These are phyloP conservation scores for Trichoderma brevicompactum DNA, from an alignment of 2,329 filamentous ascomycete species.

Conservation along the genomic window DNA sequence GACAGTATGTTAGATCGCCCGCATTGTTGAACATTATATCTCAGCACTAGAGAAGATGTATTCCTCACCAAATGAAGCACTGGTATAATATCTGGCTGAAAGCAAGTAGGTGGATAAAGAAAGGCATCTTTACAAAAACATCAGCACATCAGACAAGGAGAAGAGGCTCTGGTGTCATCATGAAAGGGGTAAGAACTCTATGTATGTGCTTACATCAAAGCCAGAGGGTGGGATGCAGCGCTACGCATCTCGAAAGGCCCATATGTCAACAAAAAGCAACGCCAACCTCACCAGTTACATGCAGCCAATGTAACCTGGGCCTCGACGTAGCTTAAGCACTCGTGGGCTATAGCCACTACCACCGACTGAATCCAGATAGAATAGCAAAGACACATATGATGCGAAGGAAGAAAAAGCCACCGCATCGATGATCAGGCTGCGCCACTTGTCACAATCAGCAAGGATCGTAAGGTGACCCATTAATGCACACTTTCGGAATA, in stretches of 20 bases:
- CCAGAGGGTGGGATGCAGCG: background rate
- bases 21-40: background rate
- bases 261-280: background rate
- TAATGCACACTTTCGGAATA: no score
- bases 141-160: background rate
- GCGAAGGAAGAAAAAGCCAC: no score
- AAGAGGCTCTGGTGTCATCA: background rate
- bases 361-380: no score
- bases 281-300: no score
- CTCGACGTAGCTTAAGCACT: no score
- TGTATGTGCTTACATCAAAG: conserved; percentile 5
- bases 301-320: no score
- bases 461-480: no score
- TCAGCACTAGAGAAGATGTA: background rate
- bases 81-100: conserved; percentile 42
- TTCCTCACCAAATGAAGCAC: conserved; percentile 44
- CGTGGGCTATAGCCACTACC: no score
- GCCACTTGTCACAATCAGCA: no score
- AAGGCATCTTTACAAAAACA: conserved; percentile 11
- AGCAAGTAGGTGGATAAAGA: conserved; percentile 44
- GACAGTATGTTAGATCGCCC: background rate
- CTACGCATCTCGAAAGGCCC: background rate
- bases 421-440: no score
- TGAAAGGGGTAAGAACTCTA: background rate
- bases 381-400: no score